Conservation (phyloP, 2,329 filamentous ascomycete genomes). For the Cladosporium sp. region DNA sequence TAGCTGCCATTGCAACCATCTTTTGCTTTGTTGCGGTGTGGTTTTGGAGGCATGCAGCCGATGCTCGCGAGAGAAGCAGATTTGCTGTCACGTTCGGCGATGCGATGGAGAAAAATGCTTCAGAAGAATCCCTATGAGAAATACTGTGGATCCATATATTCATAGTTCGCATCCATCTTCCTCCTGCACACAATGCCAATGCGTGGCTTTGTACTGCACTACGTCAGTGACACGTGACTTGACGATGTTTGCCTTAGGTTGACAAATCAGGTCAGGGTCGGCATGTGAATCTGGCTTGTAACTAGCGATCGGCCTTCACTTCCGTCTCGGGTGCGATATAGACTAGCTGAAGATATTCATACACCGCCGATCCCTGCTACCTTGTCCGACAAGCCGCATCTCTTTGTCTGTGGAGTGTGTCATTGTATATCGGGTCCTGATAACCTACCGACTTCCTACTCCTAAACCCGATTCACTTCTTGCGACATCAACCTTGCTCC, state of each 20-base stretch:
- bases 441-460: background rate
- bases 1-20: background rate
- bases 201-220: too few relatives aligned
- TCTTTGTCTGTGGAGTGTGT: background rate
- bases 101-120: background rate
- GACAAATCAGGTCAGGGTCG: background rate
- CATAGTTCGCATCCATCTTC: background rate
- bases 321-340: background rate
- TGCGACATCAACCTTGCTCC: background rate
- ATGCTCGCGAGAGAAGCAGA: background rate
- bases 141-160: background rate
- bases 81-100: background rate
- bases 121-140: background rate
- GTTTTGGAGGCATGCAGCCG: background rate
- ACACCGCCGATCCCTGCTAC: conserved; percentile 6
- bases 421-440: background rate
- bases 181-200: background rate
- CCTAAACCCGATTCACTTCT: background rate
- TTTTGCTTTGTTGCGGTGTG: background rate
- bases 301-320: background rate
- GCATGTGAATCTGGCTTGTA: background rate
- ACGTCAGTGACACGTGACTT: background rate
- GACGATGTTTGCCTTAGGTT: background rate
- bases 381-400: background rate
- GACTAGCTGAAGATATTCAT: background rate